Conservation (phyloP, 805 yeast genomes). For the Myxozyma mucilagina region DNA sequence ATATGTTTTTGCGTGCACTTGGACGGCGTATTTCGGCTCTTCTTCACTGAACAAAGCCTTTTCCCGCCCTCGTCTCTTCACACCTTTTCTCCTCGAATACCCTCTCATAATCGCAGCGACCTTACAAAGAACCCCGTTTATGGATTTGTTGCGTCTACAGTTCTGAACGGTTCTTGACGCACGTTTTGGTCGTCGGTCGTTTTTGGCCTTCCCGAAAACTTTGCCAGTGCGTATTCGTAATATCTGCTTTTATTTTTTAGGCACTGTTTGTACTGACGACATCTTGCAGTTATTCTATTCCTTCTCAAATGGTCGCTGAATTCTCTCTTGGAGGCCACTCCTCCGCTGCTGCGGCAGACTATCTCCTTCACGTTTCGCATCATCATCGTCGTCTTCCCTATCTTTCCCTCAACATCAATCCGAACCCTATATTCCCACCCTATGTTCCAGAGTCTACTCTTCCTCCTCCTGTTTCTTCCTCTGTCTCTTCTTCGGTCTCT, state of each 20-base stretch:
- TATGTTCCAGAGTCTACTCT: not conserved
- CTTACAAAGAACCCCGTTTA: not conserved
- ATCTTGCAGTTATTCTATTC: not conserved
- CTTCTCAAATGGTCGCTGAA: not conserved
- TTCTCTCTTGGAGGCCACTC: not conserved
- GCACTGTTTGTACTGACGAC: not conserved
- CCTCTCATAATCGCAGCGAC: too few relatives aligned
- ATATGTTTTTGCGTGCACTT: too few relatives aligned
- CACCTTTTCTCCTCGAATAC: too few relatives aligned
- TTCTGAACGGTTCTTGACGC: too few relatives aligned
- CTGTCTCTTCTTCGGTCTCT: too few relatives aligned
- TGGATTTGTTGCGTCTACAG: too few relatives aligned
- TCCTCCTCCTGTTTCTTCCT: too few relatives aligned
- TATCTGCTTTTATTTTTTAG: not conserved
- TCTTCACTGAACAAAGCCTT: conserved; percentile 21
- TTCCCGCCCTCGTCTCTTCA: not conserved
- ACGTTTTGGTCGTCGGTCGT: too few relatives aligned
- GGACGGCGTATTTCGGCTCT: conserved; percentile 1
- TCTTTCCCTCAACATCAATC: conserved; percentile 2
- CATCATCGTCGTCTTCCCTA: conserved; percentile 4
- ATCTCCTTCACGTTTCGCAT: not conserved
- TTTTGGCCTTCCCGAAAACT: too few relatives aligned
- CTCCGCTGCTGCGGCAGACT: not conserved
- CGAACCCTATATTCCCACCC: not conserved
- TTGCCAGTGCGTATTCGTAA: not conserved